A percentile compares a stretch with the other conserved stretches of the same genome.
Conservation (phyloP, 371 early-diverging fungal species). For the Mucor sp. region DNA sequence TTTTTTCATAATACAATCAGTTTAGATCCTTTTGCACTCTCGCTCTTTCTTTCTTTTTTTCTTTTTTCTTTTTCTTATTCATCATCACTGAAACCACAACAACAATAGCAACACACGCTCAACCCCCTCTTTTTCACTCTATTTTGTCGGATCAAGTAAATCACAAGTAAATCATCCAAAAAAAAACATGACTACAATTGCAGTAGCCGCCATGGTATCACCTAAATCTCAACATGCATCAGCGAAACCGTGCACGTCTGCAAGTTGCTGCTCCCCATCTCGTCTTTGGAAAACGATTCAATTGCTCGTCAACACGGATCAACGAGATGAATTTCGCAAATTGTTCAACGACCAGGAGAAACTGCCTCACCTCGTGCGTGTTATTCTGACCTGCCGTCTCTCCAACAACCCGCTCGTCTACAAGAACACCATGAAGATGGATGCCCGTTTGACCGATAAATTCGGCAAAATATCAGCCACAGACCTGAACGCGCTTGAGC, state of each 20-base stretch:
- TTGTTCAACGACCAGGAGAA: conserved; percentile 15
- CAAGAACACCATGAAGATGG: conserved; percentile 22
- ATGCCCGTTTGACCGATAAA: conserved; percentile 11
- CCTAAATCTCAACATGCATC: conserved; percentile 25
- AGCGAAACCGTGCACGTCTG: conserved; percentile 34
- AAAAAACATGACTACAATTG: conserved; percentile 12
- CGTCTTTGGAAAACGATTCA: conserved; percentile 36
- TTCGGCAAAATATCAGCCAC: conserved; percentile 29
- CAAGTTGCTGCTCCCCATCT: conserved; percentile 30
- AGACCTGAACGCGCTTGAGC: conserved; percentile 27
- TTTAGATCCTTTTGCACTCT: conserved; percentile 3
- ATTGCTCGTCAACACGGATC: conserved; percentile 28
- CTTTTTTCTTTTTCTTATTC: conserved; percentile 9
- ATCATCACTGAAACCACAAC: neutral
- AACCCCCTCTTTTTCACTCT: neutral
- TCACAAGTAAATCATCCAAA: neutral
- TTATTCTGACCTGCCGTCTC: conserved; percentile 32
- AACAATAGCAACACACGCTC: neutral
- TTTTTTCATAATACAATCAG: conserved; percentile 1
- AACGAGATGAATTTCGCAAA: conserved; percentile 30
- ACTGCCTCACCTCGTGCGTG: conserved; percentile 24
- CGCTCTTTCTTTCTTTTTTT: neutral
- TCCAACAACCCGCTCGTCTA: conserved; percentile 33
- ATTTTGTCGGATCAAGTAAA: neutral
- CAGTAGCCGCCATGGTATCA: conserved; percentile 10